Percentiles rank a stretch among this genome's conserved stretches.
phyloP scores from a whole-genome alignment of 2,329 filamentous ascomycete genomes.

The Beauveria sp. region DNA sequence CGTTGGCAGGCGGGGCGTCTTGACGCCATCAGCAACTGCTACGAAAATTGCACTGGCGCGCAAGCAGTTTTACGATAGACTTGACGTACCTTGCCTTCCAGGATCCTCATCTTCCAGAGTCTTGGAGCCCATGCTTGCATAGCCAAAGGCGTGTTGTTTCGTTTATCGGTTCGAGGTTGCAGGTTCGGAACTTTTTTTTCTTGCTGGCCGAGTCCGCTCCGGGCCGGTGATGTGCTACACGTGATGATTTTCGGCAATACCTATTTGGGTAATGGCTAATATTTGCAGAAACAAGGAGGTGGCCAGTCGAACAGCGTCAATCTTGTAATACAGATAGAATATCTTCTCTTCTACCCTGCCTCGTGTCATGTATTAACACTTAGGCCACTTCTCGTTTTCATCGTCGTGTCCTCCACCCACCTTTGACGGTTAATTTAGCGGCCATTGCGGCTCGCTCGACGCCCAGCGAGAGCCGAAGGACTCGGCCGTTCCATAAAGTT shows the following conservation, averaged over 20 bases:
- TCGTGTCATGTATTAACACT: no score
- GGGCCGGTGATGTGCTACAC: background rate
- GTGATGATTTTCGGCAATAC: background rate
- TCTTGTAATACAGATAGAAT: no score
- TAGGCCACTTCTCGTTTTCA: no score
- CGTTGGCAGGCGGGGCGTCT: conserved; percentile 9
- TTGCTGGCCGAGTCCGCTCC: background rate
- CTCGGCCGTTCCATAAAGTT: background rate
- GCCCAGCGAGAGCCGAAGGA: background rate
- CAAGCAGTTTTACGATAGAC: background rate
- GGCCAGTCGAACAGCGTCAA: background rate
- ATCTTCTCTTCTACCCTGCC: no score
- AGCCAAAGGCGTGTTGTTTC: background rate
- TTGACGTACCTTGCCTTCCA: conserved; percentile 8
- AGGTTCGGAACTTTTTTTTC: background rate
- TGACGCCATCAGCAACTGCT: background rate
- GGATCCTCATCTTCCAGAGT: conserved; percentile 10
- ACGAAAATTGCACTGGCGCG: background rate
- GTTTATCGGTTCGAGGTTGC: background rate
- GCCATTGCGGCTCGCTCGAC: no score
- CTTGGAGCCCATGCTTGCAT: conserved; percentile 13
- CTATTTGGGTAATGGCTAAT: background rate
- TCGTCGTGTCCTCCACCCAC: background rate
- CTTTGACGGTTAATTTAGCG: no score
- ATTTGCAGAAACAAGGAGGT: background rate